Conservation (phyloP, 2,329 filamentous ascomycete species). For the Colletotrichum cereale region DNA sequence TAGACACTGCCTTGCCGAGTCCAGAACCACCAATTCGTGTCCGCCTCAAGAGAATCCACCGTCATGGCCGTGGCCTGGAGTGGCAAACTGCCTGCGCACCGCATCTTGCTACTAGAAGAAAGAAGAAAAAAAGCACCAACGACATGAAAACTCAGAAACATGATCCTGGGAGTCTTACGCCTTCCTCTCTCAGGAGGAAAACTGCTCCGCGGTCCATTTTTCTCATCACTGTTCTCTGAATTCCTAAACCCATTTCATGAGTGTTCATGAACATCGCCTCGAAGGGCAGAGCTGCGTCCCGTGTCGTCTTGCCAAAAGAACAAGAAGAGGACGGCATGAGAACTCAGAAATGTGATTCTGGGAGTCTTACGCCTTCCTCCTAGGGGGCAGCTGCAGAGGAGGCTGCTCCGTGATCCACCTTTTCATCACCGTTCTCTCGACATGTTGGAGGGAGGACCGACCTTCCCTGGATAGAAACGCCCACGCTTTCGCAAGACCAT, state of each 20-base stretch:
- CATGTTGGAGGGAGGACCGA: background rate
- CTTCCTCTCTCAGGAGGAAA: background rate
- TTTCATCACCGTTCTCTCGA: slow-evolving; percentile 2
- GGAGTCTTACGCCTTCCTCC: background rate
- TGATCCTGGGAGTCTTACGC: background rate
- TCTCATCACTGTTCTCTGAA: slow-evolving; percentile 6
- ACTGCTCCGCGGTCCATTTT: background rate
- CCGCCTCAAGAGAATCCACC: background rate
- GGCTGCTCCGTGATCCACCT: too few species aligned
- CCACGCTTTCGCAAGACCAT: background rate
- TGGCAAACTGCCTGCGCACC: background rate
- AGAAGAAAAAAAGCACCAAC: background rate
- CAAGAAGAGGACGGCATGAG: background rate
- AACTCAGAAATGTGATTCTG: background rate
- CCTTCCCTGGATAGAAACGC: background rate
- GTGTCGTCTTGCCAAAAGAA: background rate
- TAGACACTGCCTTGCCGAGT: background rate
- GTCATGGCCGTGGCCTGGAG: background rate
- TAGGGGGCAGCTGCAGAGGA: too few species aligned
- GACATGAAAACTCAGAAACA: slow-evolving; percentile 1
- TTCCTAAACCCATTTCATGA: too few species aligned
- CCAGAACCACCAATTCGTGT: background rate
- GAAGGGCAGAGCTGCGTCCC: too few species aligned
- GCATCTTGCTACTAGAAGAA: too few species aligned
- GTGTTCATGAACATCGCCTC: too few species aligned